These are phyloP conservation scores for Hydnomerulius pinastri DNA, from an alignment of 768 basidiomycete genomes.

Conservation along the genomic window DNA sequence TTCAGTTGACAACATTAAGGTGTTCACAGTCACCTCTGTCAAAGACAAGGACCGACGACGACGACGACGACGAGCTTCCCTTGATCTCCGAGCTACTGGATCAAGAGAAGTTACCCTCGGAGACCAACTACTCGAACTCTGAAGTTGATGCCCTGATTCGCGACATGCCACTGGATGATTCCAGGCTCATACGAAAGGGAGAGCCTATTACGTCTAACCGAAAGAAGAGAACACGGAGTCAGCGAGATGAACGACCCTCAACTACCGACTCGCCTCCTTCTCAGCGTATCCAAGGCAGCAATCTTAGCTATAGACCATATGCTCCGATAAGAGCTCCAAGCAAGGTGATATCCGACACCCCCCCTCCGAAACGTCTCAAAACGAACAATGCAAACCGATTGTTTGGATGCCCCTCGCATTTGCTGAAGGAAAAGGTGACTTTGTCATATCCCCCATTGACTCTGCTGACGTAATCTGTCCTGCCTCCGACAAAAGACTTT, in stretches of 20 bases:
- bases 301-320: neutral
- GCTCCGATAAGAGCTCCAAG: neutral
- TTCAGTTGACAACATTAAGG: constrained; percentile 44
- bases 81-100: constrained; percentile 33
- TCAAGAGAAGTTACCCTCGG: constrained; percentile 32
- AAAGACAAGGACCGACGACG: constrained; percentile 20
- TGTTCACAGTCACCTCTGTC: constrained; percentile 22
- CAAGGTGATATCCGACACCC: constrained; percentile 1
- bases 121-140: constrained; percentile 42
- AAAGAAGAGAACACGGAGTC: neutral
- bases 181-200: neutral
- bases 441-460: neutral
- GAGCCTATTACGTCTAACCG: neutral
- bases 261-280: neutral
- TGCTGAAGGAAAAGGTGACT: constrained; percentile 3
- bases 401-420: neutral
- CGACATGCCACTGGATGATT: constrained; percentile 32
- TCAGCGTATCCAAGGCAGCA: neutral
- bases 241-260: neutral
- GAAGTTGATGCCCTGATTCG: constrained; percentile 47
- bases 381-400: neutral
- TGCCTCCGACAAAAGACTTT: neutral
- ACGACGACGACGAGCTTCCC: constrained; percentile 38
- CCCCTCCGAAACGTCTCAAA: constrained; percentile 21
- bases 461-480: constrained; percentile 12